Percentiles rank a stretch among this genome's conserved stretches.
These are phyloP conservation scores for Rugonectria rugulosa DNA, from an alignment of 2,329 filamentous ascomycete species.

Conservation along the genomic window DNA sequence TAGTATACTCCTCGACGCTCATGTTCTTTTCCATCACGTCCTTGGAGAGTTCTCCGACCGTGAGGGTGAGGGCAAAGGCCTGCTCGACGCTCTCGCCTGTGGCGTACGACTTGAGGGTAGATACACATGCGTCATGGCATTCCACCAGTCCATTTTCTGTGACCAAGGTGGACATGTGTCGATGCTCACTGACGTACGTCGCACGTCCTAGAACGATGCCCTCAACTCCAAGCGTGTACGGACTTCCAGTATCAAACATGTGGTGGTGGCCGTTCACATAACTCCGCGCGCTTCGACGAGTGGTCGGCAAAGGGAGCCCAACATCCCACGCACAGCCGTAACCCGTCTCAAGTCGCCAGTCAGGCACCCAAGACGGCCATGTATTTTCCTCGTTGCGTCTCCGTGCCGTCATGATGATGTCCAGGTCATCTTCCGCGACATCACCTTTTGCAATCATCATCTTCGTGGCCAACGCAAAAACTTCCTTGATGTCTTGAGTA, in stretches of 20 bases:
- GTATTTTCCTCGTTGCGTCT: constrained; percentile 12
- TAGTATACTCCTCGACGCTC: constrained; percentile 18
- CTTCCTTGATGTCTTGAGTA: constrained; percentile 19
- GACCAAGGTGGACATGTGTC: constrained; percentile 21
- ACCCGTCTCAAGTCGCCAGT: constrained; percentile 27
- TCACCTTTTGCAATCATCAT: constrained; percentile 18
- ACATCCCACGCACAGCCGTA: constrained; percentile 28
- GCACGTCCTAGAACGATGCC: constrained; percentile 16
- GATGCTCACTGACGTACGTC: constrained; percentile 21
- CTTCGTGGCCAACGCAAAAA: constrained; percentile 22
- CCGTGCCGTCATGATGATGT: constrained; percentile 26
- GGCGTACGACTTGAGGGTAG: constrained; percentile 15
- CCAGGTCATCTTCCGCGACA: constrained; percentile 4
- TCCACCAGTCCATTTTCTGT: background rate
- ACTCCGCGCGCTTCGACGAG: background rate
- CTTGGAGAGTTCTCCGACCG: constrained; percentile 18
- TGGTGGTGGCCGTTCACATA: constrained; percentile 17
- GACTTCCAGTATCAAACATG: background rate
- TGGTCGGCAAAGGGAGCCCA: constrained; percentile 29
- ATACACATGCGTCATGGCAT: constrained; percentile 16
- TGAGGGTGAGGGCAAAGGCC: constrained; percentile 20
- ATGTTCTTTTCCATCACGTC: background rate
- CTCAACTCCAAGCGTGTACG: constrained; percentile 3
- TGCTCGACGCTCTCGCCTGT: constrained; percentile 25
- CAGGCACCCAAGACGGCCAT: constrained; percentile 33